A percentile compares a stretch with the other conserved stretches of the same genome.
These are phyloP conservation scores for Ballota nigra DNA, from an alignment of 257 asterid species.

Conservation along the genomic window DNA sequence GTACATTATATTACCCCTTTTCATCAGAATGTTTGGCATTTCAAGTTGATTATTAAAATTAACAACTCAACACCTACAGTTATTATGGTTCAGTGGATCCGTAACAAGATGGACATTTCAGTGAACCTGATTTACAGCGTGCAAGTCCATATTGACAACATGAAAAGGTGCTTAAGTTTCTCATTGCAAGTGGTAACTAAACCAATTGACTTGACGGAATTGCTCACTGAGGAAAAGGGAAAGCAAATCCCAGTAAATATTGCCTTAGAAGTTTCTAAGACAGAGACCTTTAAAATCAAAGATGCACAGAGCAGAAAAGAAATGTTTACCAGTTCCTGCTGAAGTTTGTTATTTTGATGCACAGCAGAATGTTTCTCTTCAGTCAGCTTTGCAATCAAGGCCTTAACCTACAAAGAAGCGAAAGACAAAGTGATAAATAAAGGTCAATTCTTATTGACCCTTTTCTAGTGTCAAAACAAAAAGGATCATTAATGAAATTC, in stretches of 20 bases:
- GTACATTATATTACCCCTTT: not conserved
- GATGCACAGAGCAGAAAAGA: constrained; percentile 6
- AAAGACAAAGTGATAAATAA: constrained; percentile 8
- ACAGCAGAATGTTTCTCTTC: constrained; percentile 69
- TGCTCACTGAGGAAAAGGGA: not conserved
- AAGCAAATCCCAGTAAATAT: not conserved
- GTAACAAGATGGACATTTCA: not conserved
- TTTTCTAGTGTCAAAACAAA: not conserved
- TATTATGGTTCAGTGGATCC: not conserved
- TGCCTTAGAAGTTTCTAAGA: not conserved
- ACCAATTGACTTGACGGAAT: not conserved
- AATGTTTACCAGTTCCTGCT: constrained; percentile 55
- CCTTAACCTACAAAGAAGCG: constrained; percentile 57
- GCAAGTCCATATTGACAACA: not conserved
- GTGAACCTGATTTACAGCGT: not conserved
- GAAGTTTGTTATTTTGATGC: constrained; percentile 77
- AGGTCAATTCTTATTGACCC: not conserved
- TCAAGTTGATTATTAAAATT: not conserved
- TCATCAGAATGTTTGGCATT: not conserved
- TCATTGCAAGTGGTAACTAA: not conserved
- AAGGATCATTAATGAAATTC: constrained; percentile 3
- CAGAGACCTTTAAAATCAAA: constrained; percentile 14
- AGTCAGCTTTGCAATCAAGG: constrained; percentile 72
- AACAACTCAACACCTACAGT: not conserved
- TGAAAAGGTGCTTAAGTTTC: not conserved